Evolutionary conservation across 768 basidiomycete genomes (phyloP).

Genomic region (Thelephora aurantiotincta): DNA sequence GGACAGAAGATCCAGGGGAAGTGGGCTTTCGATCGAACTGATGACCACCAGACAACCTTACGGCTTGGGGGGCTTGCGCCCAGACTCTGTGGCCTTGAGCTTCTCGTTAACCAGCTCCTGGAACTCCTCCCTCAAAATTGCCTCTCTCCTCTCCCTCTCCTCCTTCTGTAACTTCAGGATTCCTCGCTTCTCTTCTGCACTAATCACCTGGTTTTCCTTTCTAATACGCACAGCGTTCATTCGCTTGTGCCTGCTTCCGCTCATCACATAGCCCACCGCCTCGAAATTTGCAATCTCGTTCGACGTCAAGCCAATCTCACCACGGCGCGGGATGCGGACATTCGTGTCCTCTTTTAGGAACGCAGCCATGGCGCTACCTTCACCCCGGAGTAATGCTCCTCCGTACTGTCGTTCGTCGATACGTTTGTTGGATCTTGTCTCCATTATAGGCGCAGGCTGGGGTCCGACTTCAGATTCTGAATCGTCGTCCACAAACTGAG

Average conservation of each 20-base stretch:
- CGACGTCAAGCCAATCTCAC: conserved; percentile 90
- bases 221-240: conserved; percentile 99
- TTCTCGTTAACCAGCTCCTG: conserved; percentile 68
- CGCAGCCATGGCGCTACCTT: conserved; percentile 96
- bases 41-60: too few species aligned
- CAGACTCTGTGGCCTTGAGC: conserved; percentile 30
- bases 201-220: conserved; percentile 99
- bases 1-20: too few species aligned
- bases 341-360: conserved; percentile 77
- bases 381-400: conserved; percentile 80
- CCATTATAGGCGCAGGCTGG: conserved; percentile 36
- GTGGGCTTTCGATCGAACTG: too few species aligned
- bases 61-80: too few species aligned
- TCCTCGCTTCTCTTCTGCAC: conserved; percentile 94
- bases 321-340: conserved; percentile 89
- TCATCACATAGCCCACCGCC: conserved; percentile 93
- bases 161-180: conserved; percentile 91
- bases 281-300: conserved; percentile 83
- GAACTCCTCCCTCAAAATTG: conserved; percentile 81
- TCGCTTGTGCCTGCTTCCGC: conserved; percentile 81
- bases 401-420: conserved; percentile 81
- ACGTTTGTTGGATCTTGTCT: conserved; percentile 27
- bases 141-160: conserved; percentile 84
- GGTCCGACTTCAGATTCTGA: conserved; percentile 70
- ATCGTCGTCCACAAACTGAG: conserved; percentile 15